A percentile compares a stretch with the other conserved stretches of the same genome.
Conservation (phyloP, 176 grass and related monocot genomes). For the Puya raimondii region DNA sequence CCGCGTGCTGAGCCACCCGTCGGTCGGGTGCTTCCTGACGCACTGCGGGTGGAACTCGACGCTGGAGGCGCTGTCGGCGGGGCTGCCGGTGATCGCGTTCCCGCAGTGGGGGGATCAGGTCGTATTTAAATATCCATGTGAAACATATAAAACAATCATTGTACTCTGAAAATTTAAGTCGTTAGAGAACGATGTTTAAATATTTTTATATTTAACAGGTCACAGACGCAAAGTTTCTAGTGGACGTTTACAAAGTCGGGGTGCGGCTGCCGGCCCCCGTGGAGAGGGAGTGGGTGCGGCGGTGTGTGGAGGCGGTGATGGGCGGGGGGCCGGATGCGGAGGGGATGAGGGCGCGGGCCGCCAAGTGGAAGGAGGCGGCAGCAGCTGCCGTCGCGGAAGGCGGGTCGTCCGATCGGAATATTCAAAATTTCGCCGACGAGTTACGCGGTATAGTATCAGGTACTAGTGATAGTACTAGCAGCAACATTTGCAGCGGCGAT, state of each 20-base stretch:
- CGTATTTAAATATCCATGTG: too few species aligned
- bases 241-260: constrained; percentile 48
- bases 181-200: too few species aligned
- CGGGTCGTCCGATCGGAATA: constrained; percentile 49
- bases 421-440: constrained; percentile 60
- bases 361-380: constrained; percentile 36
- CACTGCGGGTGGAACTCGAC: constrained; percentile 93
- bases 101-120: constrained; percentile 79
- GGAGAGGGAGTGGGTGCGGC: constrained; percentile 24
- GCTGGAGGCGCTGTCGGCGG: constrained; percentile 53
- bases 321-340: constrained; percentile 14
- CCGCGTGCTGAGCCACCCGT: constrained; percentile 41
- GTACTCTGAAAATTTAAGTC: too few species aligned
- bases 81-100: constrained; percentile 59
- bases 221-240: constrained; percentile 52
- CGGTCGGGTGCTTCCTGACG: constrained; percentile 65
- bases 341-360: constrained; percentile 26
- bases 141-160: too few species aligned
- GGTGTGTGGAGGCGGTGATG: constrained; percentile 37
- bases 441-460: constrained; percentile 17
- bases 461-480: neutral
- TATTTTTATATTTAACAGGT: too few species aligned
- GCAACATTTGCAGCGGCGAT: too few species aligned
- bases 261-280: constrained; percentile 41
- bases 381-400: constrained; percentile 30